Conservation (phyloP, 495 filamentous ascomycete genomes). For the Penicillium chermesinum region DNA sequence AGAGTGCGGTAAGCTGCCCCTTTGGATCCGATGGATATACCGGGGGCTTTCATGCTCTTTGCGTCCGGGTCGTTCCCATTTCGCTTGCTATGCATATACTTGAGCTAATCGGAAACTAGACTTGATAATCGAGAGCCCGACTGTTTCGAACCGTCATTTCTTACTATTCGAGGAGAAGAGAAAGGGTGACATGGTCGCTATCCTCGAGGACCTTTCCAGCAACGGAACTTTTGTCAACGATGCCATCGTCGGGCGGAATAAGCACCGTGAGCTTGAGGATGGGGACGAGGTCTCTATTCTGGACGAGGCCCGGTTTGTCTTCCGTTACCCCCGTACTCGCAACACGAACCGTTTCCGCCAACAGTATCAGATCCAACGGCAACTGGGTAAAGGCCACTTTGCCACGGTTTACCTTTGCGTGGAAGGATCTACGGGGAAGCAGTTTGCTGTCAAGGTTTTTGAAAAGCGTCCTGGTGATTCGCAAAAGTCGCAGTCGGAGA, state of each 20-base stretch:
- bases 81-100: neutral
- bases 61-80: neutral
- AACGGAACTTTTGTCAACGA: slow-evolving; percentile 98
- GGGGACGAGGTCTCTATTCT: slow-evolving; percentile 86
- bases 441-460: slow-evolving; percentile 93
- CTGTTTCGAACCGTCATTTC: slow-evolving; percentile 95
- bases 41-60: no score
- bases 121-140: slow-evolving; percentile 67
- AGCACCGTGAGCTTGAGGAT: slow-evolving; percentile 79
- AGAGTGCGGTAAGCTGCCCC: slow-evolving; percentile 72
- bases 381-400: slow-evolving; percentile 95
- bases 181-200: slow-evolving; percentile 69
- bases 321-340: slow-evolving; percentile 76
- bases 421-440: slow-evolving; percentile 74
- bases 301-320: slow-evolving; percentile 78
- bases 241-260: slow-evolving; percentile 83
- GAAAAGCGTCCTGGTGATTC: slow-evolving; percentile 73
- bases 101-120: slow-evolving; percentile 44
- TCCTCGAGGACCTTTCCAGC: slow-evolving; percentile 88
- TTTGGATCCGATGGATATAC: neutral
- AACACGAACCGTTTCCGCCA: slow-evolving; percentile 74
- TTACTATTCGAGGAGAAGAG: slow-evolving; percentile 84
- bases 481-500: slow-evolving; percentile 77
- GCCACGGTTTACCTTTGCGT: slow-evolving; percentile 90
- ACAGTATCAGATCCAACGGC: slow-evolving; percentile 77